Evolutionary conservation across 495 filamentous ascomycete species (phyloP).

Genomic region (Aspergillus asperescens): DNA sequence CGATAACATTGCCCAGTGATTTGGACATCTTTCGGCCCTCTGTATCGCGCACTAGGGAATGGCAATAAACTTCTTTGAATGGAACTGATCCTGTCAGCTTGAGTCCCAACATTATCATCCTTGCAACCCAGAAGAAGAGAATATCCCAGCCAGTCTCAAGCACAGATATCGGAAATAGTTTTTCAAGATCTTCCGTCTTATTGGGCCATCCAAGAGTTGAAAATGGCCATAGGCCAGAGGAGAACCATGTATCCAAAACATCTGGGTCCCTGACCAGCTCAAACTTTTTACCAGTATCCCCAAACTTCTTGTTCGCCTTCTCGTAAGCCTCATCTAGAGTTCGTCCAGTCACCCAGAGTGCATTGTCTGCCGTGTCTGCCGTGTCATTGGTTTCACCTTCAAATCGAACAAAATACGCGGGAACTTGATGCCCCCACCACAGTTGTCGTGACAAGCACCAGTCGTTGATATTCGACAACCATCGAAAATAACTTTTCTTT

Average conservation of each 20-base stretch:
- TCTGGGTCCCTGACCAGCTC: conserved; percentile 62
- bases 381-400: conserved; percentile 55
- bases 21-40: conserved; percentile 84
- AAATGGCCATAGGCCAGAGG: conserved; percentile 76
- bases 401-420: conserved; percentile 66
- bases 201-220: conserved; percentile 74
- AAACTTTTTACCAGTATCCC: conserved; percentile 65
- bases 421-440: conserved; percentile 81
- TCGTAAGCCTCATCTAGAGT: conserved; percentile 57
- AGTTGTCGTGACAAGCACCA: conserved; percentile 81
- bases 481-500: conserved; percentile 66
- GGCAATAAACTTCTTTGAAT: conserved; percentile 76
- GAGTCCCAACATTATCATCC: conserved; percentile 77
- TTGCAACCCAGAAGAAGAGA: conserved; percentile 77
- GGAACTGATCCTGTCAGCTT: conserved; percentile 74
- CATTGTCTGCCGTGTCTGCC: conserved; percentile 50
- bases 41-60: conserved; percentile 67
- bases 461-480: conserved; percentile 70
- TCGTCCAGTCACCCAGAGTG: conserved; percentile 66
- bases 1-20: conserved; percentile 77
- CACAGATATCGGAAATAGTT: conserved; percentile 67
- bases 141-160: conserved; percentile 86
- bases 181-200: conserved; percentile 58
- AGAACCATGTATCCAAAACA: conserved; percentile 82
- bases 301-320: conserved; percentile 63